Conservation (phyloP, 441 rosid genomes). For the Theobroma grandiflorum region DNA sequence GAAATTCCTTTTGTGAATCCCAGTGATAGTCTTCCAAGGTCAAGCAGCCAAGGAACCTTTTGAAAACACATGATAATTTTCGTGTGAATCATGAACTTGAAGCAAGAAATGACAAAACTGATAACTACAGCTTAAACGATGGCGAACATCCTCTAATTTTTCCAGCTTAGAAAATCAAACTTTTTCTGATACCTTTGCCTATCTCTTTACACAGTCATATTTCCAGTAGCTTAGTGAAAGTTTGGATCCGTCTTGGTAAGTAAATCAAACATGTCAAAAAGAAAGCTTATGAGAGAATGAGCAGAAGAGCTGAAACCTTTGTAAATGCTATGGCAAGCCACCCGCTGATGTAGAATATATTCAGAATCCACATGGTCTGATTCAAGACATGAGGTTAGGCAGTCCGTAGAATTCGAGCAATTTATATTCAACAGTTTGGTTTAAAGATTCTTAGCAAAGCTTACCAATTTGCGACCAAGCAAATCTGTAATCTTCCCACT, state of each 20-base stretch:
- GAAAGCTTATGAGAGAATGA: not conserved
- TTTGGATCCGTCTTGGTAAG: not conserved
- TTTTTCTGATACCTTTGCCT: too few species aligned
- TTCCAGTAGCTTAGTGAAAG: not conserved
- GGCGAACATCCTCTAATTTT: not conserved
- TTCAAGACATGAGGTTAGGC: not conserved
- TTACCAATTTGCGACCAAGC: slow-evolving; percentile 49
- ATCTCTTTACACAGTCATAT: too few species aligned
- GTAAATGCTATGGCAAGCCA: slow-evolving; percentile 49
- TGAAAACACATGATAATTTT: not conserved
- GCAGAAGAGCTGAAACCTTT: slow-evolving; percentile 29
- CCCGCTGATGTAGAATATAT: slow-evolving; percentile 38
- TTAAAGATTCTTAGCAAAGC: not conserved
- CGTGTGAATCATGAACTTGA: not conserved
- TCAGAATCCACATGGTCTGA: slow-evolving; percentile 51
- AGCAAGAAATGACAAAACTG: not conserved
- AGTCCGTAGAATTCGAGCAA: not conserved
- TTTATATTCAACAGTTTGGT: not conserved
- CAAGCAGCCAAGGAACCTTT: slow-evolving; percentile 40
- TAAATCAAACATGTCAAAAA: not conserved
- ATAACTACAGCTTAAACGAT: not conserved
- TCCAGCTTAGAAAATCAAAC: not conserved
- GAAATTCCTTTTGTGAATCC: slow-evolving; percentile 42
- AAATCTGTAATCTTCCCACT: slow-evolving; percentile 45
- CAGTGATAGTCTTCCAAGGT: slow-evolving; percentile 38